These are phyloP conservation scores for Flaveria linearis DNA, from an alignment of 129 eudicot species.

Conservation along the genomic window DNA sequence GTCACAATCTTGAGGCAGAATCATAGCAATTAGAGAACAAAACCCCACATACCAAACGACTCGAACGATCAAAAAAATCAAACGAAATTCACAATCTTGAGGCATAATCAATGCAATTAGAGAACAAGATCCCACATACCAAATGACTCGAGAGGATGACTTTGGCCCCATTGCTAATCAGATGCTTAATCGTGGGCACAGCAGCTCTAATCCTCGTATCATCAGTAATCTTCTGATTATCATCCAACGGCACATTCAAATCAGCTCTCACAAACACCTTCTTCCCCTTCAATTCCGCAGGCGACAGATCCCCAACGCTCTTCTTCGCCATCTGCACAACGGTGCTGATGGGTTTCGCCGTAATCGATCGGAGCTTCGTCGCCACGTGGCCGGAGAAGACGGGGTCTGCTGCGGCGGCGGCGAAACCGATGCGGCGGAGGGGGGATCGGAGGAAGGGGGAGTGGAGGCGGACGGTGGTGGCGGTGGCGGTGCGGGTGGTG, in stretches of 20 bases:
- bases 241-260: constrained; percentile 62
- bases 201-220: constrained; percentile 77
- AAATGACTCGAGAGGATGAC: constrained; percentile 70
- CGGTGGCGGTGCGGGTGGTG: constrained; percentile 36
- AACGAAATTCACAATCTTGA: background rate
- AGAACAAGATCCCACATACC: constrained; percentile 34
- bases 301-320: constrained; percentile 79
- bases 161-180: constrained; percentile 63
- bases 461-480: constrained; percentile 48
- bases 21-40: background rate
- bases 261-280: constrained; percentile 70
- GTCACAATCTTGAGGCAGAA: background rate
- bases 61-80: background rate
- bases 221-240: constrained; percentile 59
- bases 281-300: constrained; percentile 72
- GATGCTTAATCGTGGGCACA: constrained; percentile 58
- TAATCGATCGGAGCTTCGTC: constrained; percentile 53
- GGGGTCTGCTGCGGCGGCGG: constrained; percentile 44
- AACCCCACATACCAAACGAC: constrained; percentile 51
- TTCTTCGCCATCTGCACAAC: constrained; percentile 66
- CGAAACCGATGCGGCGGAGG: constrained; percentile 52
- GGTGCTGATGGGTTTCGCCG: constrained; percentile 41
- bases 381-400: constrained; percentile 55
- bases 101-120: background rate
- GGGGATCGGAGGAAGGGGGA: constrained; percentile 60